Base-by-base conservation (phyloP, 1,139 yeast genomes). In the Zygosaccharomyces sapae region DNA sequence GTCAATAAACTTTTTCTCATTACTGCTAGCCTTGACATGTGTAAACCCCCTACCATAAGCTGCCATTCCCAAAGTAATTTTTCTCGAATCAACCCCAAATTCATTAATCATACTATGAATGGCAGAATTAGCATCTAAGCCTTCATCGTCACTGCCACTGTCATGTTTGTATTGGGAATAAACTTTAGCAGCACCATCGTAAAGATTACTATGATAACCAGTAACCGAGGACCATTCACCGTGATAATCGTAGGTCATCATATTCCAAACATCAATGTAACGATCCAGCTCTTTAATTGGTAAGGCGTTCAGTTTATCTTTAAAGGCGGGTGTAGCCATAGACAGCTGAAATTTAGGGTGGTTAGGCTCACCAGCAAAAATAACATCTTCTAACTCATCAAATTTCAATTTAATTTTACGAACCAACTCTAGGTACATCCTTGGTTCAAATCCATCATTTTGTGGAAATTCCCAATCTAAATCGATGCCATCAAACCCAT, bases 391-490 rank as follows among this genome's bases (percentile, higher is more conserved):
- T 19, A 72, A 51, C 1, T 52, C 43, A 50, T 74, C 71, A 48
- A 86, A 62, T 30, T 63, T 68, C 0, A 33, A 43, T 37, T 84
- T 71, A 12, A 86, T 58, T 9, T 51, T 55, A 25, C 57, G 58
- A 8, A 86, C 65, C 33, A 87, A 56, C 9, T 66, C 63, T 1
- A 78, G 71, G 49, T 81, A 74, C 42, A 65, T 62, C 1, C 55
- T 47, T 1, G 80, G 79, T 51, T 86, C 83, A 0, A 62, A 56
- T 1, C 57, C 56, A 2, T 58, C 56, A 37, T 67, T 72, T 19
- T 68, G 63, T 0, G 97, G 96, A 56, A 83, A 90, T 64, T 92
- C 98, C 97, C 97, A 92, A 67, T 92, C 98, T 31, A 92, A 69
- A 64, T 92, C 98, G 43, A 92, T 71, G 0, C 98, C 97, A 63